phyloP scores from a whole-genome alignment of 2,329 filamentous ascomycete genomes.

The Oidium heveae region DNA sequence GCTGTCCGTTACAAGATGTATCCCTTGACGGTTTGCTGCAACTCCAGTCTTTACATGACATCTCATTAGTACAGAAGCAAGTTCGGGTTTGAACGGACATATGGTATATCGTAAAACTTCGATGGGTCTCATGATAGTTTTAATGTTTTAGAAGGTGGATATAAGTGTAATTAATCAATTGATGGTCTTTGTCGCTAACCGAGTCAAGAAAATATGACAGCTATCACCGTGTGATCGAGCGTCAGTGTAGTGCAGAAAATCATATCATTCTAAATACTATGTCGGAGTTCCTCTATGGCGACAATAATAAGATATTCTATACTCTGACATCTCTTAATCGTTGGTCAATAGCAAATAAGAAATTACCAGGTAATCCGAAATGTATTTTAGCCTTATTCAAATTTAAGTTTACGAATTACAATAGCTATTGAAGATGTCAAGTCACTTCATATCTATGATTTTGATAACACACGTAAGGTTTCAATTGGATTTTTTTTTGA shows the following conservation, averaged over 20 bases:
- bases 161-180: too few species aligned
- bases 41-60: slow-evolving; percentile 45
- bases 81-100: slow-evolving; percentile 20
- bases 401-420: slow-evolving; percentile 1
- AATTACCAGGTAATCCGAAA: slow-evolving; percentile 33
- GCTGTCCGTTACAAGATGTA: slow-evolving; percentile 28
- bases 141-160: too few species aligned
- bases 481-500: too few species aligned
- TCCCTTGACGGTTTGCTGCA: slow-evolving; percentile 33
- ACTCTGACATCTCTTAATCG: slow-evolving; percentile 56
- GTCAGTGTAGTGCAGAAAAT: background rate
- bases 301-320: slow-evolving; percentile 6
- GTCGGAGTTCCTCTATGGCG: slow-evolving; percentile 4
- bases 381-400: slow-evolving; percentile 19
- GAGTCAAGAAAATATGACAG: background rate
- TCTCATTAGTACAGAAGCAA: slow-evolving; percentile 27
- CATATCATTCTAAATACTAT: background rate
- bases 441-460: slow-evolving; percentile 81
- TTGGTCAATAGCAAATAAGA: slow-evolving; percentile 58
- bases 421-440: slow-evolving; percentile 42
- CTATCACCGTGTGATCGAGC: background rate
- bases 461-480: slow-evolving; percentile 70
- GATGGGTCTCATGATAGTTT: too few species aligned
- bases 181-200: background rate
- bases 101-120: slow-evolving; percentile 22